Conservation (phyloP, 106 monocot species). For the Platanthera zijinensis region DNA sequence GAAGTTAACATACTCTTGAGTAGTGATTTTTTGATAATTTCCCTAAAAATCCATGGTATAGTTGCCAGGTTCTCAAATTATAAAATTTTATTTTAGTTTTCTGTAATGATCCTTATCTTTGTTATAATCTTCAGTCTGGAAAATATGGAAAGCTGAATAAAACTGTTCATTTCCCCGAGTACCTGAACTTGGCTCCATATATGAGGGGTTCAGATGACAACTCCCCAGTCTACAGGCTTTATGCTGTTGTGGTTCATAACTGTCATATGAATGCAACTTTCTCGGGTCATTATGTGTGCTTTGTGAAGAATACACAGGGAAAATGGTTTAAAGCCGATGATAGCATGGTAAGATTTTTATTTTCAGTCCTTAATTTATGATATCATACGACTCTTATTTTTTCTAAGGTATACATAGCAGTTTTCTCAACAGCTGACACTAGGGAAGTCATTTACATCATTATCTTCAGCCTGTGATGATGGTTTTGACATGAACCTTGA, state of each 20-base stretch:
- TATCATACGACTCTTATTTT: not conserved
- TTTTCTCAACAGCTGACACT: not conserved
- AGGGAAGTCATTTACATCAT: not conserved
- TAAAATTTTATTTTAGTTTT: not conserved
- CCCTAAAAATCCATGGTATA: not conserved
- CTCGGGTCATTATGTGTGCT: conserved; percentile 91
- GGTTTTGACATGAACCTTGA: too few species aligned
- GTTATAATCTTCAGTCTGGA: conserved; percentile 49
- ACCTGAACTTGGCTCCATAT: conserved; percentile 56
- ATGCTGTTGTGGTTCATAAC: conserved; percentile 86
- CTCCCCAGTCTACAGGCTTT: conserved; percentile 65
- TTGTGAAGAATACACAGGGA: conserved; percentile 52
- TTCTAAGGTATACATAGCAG: not conserved
- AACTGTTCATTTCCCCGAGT: conserved; percentile 60
- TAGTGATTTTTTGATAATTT: not conserved
- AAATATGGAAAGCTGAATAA: conserved; percentile 92
- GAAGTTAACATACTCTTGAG: not conserved
- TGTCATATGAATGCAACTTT: conserved; percentile 81
- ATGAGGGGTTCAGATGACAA: conserved; percentile 60
- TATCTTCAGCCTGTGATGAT: not conserved
- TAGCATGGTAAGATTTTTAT: conserved; percentile 42
- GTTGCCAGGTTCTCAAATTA: not conserved
- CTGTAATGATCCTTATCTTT: not conserved
- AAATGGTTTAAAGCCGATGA: conserved; percentile 91
- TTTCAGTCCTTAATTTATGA: not conserved